Percentiles rank a stretch among this genome's conserved stretches.
Conservation (phyloP, 1,139 yeast species). For the Nakaseomyces uthaithaninus region DNA sequence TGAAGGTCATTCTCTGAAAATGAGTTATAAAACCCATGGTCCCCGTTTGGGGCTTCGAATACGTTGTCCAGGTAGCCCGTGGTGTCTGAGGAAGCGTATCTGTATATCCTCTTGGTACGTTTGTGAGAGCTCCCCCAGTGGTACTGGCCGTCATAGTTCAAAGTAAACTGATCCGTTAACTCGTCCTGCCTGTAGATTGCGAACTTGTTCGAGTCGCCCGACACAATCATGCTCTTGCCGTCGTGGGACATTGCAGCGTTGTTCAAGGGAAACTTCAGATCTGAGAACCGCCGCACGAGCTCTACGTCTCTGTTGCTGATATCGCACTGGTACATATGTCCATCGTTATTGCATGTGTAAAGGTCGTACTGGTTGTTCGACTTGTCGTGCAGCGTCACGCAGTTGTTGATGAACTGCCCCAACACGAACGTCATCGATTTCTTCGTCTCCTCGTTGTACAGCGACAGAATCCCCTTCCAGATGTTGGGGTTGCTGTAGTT, state of each 20-base stretch:
- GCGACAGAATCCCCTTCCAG: slow-evolving; percentile 57
- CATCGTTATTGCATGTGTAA: slow-evolving; percentile 76
- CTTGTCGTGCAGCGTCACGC: slow-evolving; percentile 45
- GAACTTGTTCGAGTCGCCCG: slow-evolving; percentile 52
- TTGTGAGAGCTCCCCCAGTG: slow-evolving; percentile 22
- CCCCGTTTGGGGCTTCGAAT: slow-evolving; percentile 50
- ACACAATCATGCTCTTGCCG: slow-evolving; percentile 43
- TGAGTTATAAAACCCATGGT: slow-evolving; percentile 78
- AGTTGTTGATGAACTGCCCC: slow-evolving; percentile 79
- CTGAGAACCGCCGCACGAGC: slow-evolving; percentile 34
- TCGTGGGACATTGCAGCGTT: slow-evolving; percentile 57
- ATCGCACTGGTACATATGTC: slow-evolving; percentile 57
- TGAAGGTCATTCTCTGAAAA: slow-evolving; percentile 64
- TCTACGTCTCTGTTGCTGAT: slow-evolving; percentile 42
- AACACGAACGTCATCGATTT: slow-evolving; percentile 44
- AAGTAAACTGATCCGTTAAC: slow-evolving; percentile 23
- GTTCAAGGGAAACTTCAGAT: slow-evolving; percentile 47
- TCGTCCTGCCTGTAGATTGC: slow-evolving; percentile 41
- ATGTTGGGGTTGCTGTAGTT: slow-evolving; percentile 29
- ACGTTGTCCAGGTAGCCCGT: slow-evolving; percentile 28
- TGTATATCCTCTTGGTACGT: slow-evolving; percentile 20
- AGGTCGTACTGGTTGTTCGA: slow-evolving; percentile 38
- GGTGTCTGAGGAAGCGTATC: slow-evolving; percentile 27
- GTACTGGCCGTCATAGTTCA: slow-evolving; percentile 25
- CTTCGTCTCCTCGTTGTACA: slow-evolving; percentile 45